Base-by-base conservation (phyloP, 163 green algal species). In the Botryococcus braunii region DNA sequence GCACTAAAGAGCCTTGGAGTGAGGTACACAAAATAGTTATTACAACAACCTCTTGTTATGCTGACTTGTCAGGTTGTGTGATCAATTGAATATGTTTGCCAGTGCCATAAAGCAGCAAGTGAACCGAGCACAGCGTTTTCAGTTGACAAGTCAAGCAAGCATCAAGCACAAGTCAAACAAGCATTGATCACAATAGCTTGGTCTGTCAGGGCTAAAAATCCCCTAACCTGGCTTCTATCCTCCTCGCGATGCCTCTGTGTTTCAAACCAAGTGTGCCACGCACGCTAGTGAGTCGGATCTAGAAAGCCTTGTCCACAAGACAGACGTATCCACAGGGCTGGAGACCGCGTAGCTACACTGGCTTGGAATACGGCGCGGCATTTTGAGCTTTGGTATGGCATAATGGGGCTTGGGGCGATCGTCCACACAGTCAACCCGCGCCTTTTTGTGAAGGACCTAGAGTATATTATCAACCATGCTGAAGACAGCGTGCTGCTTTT, bases 401-500 rank as follows among this genome's bases (percentile, higher is more conserved):
- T 89, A 59, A 88, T 89, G 73, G 87, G 87, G 7, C 60, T 83
- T 29, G 78, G 62, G 8, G 87, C 79, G 0, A 69, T 95, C 13
- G 86, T 74, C 60, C 89, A 96, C 77, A 94, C 89, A 0, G 77
- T 96, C 5, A 96, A 96, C 69, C 88, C 87, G n/a, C 68, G 71
- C 58, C 49, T 77, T 25, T 88, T 82, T 59, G 69, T 79, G 25
- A 71, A 78, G 9, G 88, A 95, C 62, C 68, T 94, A 7, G 60
- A 70, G 0, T 90, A 86, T 75, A 91, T 66, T 37, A 29, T 57
- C 4, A 64, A 68, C 36, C 68, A 73, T 61, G 66, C n/a, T 67
- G 43, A 77, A 43, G 79, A 85, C 64, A 25, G 60, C 1, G 39
- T 86, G 7, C 66, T 89, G 9, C 41, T 88, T 23, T 61, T 82